Evolutionary conservation across 768 basidiomycete genomes (phyloP), one percentile per base, ranked within the genome.

Genomic region (Mrakia hoshinonis): DNA sequence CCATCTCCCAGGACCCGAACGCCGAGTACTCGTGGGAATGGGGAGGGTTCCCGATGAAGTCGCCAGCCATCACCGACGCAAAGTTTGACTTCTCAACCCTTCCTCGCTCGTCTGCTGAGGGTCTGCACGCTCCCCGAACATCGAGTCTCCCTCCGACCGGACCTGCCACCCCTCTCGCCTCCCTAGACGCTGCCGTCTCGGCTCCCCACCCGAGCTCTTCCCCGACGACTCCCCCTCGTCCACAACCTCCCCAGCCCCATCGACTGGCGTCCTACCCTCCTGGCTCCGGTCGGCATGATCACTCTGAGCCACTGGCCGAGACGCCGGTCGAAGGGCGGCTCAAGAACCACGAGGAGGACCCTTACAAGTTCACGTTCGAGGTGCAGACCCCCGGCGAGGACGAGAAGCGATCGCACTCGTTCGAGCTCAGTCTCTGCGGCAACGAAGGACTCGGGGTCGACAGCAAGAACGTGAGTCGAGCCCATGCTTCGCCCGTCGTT

Each of bases 1-100:
- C 31, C 47, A 51, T 51, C 31, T 60, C 55, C 29, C 55, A 34
- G 31, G 31, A 60, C 31, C 64, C 64, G 15, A 47, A 24, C 47
- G 34, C 76, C 55, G 88, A 90, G 76, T 92, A 92, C 76, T 89
- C 89, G 7, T 94, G 92, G 92, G 93, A 94, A 75, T 94, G 92
- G 92, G 92, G 91, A 34, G 87, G 85, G 24, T 90, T 94, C 76
- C 93, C 91, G 36, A 88, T 87, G 74, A 88, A 86, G 29, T 89
- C 90, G 4, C 88, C 89, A 0, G 79, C 86, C 75, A 26, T 47
- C 18, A 49, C 64, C 29, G 48, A 24, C 48, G 13, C 47, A 2
- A n/a, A 3, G 15, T 61, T 61, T 36, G 34, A 61, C 84, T 51
- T 51, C 48, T 6, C 60, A 13, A 38, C 60, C 38, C 20, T 62